Base-by-base conservation (phyloP, 2,329 filamentous ascomycete genomes). In the Cordyceps javanica region DNA sequence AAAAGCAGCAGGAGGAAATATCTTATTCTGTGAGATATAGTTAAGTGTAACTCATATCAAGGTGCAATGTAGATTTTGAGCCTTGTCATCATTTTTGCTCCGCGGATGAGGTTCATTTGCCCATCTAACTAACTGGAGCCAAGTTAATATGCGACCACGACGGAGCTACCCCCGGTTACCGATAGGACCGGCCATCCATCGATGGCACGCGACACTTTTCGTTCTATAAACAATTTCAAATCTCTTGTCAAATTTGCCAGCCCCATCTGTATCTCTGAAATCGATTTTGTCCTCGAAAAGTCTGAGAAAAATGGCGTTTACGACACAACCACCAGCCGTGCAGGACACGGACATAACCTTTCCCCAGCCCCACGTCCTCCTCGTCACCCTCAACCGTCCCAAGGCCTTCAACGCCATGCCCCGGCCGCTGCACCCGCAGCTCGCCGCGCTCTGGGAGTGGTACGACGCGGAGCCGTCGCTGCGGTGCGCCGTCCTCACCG, bases 401-500 rank as follows among this genome's bases (percentile, higher is more conserved):
- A 66, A 70, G 32, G 74, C 79, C 59, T 80, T 86, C 65, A 87
- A 87, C 70, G 77, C 80, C 53, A 76, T 87, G 65, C 75, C 73
- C 8, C 70, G 72, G 2, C 65, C 72, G 4, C 74, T 76, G 66
- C 81, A 85, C 69, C 68, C 70, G 56, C 74, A 75, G 55, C 74
- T 85, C 36, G 74, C 75, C 59, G 60, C 62, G 1, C 72, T 83
- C 26, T 86, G 78, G 75, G 67, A 72, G 16, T 87, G 83, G 80
- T 87, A 82, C 68, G 86, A 89, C 65, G 67, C 66, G n/a, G 80
- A 88, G 68, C 80, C 83, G 1, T 70, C 70, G 1, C 76, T 89
- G 48, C 80, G 81, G 46, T 84, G 82, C 65, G 85, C 82, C 46
- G 76, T 89, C 2, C 66, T 89, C 46, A 88, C 85, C 0, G 86